A percentile compares a stretch with the other conserved stretches of the same genome.
Conservation (phyloP, 169 alveolate genomes). For the Cryptosporidium tyzzeri region DNA sequence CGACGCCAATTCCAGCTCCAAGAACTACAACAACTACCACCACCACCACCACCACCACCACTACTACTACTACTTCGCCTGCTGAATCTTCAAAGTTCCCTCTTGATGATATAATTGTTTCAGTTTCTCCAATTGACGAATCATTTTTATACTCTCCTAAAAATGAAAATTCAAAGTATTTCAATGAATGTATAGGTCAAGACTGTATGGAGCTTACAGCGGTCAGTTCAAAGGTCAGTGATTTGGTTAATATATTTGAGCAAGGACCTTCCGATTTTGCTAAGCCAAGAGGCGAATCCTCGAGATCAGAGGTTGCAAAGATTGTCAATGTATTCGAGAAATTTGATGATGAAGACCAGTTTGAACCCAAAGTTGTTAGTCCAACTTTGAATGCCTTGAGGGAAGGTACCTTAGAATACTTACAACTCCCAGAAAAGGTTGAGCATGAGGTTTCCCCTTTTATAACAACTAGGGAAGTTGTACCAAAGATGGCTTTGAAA, state of each 20-base stretch:
- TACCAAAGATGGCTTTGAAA: background rate
- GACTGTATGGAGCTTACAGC: constrained; percentile 57
- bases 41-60: constrained; percentile 3
- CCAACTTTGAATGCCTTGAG: constrained; percentile 39
- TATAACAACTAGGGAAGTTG: constrained; percentile 41
- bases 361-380: constrained; percentile 7
- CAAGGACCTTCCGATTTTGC: background rate
- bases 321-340: constrained; percentile 7
- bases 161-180: background rate
- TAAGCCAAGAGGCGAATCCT: background rate
- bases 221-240: constrained; percentile 3
- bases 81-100: background rate
- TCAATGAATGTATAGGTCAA: constrained; percentile 3
- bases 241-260: background rate
- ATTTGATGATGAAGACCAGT: background rate
- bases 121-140: constrained; percentile 4
- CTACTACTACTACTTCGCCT: constrained; percentile 17
- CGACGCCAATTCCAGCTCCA: constrained; percentile 8
- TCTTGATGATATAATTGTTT: background rate
- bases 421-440: background rate
- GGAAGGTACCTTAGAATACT: constrained; percentile 15
- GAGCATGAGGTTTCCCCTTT: background rate
- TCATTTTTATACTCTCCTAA: constrained; percentile 4
- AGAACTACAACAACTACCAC: constrained; percentile 7
- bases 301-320: background rate